Evolutionary conservation across 2,329 filamentous ascomycete species (phyloP), one percentile per base, ranked within the genome.

Genomic region (Aureobasidium sp.): DNA sequence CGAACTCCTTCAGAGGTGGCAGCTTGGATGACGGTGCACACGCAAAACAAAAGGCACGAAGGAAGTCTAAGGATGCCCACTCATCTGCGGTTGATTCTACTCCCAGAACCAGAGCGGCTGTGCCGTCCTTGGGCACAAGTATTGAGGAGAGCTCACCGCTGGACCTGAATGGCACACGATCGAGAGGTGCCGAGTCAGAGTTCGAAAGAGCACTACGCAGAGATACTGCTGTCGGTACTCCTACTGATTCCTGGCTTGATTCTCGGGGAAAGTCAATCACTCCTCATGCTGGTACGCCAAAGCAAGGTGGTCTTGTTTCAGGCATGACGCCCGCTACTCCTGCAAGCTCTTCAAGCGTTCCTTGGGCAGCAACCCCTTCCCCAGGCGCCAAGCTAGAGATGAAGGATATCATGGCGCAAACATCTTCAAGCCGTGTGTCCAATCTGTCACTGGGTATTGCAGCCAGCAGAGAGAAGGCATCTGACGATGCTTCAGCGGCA

Each of bases 401-500:
- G 57, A 88, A 84, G 65, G 84, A 89, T 42, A 90, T 95, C 64
- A 87, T 96, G 83, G 78, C 77, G 9, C 84, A 87, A 68, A 74
- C 82, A 1, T 79, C 82, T 0, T 68, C 72, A 27, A 74, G 70
- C 25, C 75, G 77, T 42, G 75, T 79, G 1, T 84, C 82, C 1
- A 81, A 78, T 57, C 66, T 84, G 21, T 81, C 80, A 1, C 66
- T 81, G 33, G 80, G 75, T 0, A 74, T 84, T 54, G 63, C 63
- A 13, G 63, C 63, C 5, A 64, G 61, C 17, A 38, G 57, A 38
- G 29, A 57, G 9, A 49, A 61, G 19, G 51, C 53, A 4, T 37
- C 38, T 25, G 60, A 54, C 6, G 43, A 50, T 13, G 35, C 54
- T 27, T 54, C 59, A 9, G 25, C 59, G 4, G 31, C 49, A 25